phyloP scores from a whole-genome alignment of 768 basidiomycete genomes.

The Tylopilus intermedius region DNA sequence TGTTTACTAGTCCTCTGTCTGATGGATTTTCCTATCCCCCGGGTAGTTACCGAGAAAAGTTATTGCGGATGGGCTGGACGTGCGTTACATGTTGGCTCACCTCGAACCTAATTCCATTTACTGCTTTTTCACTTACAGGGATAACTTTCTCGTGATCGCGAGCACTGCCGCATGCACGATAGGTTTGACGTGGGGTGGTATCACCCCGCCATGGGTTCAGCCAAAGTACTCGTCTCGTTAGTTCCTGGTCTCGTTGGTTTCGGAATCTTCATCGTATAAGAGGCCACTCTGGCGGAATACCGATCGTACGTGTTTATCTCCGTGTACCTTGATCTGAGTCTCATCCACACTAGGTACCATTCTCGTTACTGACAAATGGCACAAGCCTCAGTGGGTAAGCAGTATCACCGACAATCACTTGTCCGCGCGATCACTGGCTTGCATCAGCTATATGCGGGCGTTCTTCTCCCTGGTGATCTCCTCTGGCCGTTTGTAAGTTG shows the following conservation, averaged over 20 bases:
- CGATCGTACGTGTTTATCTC: conserved; percentile 23
- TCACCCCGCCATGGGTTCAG: conserved; percentile 37
- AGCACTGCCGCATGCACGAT: conserved; percentile 34
- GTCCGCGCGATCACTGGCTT: background rate
- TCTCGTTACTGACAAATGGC: conserved; percentile 24
- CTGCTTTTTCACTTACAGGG: conserved; percentile 22
- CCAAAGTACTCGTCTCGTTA: conserved; percentile 38
- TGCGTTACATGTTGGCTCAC: conserved; percentile 18
- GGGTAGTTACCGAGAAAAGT: conserved; percentile 32
- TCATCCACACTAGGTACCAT: conserved; percentile 5
- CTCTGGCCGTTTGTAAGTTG: conserved; percentile 18
- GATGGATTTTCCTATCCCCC: conserved; percentile 33
- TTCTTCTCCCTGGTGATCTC: background rate
- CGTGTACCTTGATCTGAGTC: too few relatives aligned
- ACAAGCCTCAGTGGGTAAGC: conserved; percentile 28
- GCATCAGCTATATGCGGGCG: background rate
- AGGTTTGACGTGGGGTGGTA: conserved; percentile 47
- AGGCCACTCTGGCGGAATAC: conserved; percentile 26
- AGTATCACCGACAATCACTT: background rate
- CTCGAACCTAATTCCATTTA: background rate
- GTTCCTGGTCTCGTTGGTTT: conserved; percentile 39
- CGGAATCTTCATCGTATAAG: conserved; percentile 36
- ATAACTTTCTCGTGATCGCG: conserved; percentile 38
- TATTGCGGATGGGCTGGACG: conserved; percentile 42
- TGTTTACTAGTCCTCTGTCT: conserved; percentile 26